A percentile compares a stretch with the other conserved stretches of the same genome.
Conservation (phyloP, 2,329 filamentous ascomycete genomes). For the Verticillium tricorpus region DNA sequence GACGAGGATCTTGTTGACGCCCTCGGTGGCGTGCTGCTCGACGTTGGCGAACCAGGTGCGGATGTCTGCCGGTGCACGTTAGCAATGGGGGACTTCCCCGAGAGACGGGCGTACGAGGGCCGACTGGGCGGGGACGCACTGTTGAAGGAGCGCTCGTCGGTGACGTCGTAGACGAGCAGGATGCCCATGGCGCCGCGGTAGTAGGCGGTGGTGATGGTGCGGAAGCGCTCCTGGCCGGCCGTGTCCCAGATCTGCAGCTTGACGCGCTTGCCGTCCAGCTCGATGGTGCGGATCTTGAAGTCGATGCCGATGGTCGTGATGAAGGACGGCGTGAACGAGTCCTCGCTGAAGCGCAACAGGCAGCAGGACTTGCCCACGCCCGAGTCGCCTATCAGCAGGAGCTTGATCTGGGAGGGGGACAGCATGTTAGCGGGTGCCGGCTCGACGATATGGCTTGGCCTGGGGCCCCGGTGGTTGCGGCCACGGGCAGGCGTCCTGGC, state of each 20-base stretch:
- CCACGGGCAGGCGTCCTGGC: conserved; percentile 10
- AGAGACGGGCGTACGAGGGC: neutral
- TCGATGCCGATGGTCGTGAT: conserved; percentile 99
- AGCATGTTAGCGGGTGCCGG: conserved; percentile 5
- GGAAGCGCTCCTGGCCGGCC: conserved; percentile 97
- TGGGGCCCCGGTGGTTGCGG: conserved; percentile 7
- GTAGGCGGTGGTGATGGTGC: conserved; percentile 99
- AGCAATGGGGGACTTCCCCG: neutral
- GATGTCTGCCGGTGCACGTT: conserved; percentile 63
- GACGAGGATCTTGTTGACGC: conserved; percentile 98
- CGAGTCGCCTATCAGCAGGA: conserved; percentile 93
- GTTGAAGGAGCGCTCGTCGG: conserved; percentile 99
- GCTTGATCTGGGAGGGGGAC: conserved; percentile 68
- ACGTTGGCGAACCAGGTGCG: conserved; percentile 99
- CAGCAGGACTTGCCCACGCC: conserved; percentile 97
- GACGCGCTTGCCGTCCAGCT: conserved; percentile 96
- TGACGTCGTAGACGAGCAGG: conserved; percentile 99
- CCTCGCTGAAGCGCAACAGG: conserved; percentile 92
- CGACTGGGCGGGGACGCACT: conserved; percentile 52
- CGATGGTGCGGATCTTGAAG: conserved; percentile 99
- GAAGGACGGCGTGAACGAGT: conserved; percentile 95
- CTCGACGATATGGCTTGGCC: neutral
- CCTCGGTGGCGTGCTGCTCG: conserved; percentile 99
- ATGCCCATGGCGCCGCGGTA: conserved; percentile 99
- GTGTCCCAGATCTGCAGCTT: conserved; percentile 99